Conservation (phyloP, 192 early-diverging fungal genomes). For the Umbelopsis sp. region DNA sequence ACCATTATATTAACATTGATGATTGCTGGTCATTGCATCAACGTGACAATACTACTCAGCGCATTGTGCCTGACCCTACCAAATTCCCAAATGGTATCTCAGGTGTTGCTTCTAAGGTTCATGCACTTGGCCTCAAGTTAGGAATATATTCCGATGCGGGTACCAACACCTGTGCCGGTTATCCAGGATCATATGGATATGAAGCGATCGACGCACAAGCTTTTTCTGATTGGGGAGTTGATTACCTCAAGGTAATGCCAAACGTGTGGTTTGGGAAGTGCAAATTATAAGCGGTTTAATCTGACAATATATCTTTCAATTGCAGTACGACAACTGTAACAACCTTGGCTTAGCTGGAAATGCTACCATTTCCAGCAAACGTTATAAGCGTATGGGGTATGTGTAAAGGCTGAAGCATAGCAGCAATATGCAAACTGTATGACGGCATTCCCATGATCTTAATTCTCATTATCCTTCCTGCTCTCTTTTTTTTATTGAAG, state of each 20-base stretch:
- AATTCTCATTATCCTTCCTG: not conserved
- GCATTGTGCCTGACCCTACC: constrained; percentile 34
- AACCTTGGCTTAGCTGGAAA: constrained; percentile 29
- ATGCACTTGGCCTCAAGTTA: constrained; percentile 15
- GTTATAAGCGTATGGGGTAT: constrained; percentile 35
- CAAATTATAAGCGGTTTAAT: not conserved
- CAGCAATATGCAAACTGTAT: not conserved
- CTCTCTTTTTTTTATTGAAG: too few species aligned
- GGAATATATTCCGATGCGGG: constrained; percentile 50
- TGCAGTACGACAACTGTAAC: constrained; percentile 59
- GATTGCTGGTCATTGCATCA: constrained; percentile 55
- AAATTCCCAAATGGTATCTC: constrained; percentile 59
- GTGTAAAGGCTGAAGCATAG: not conserved
- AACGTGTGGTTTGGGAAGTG: too few species aligned
- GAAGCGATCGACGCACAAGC: constrained; percentile 50
- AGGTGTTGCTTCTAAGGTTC: constrained; percentile 54
- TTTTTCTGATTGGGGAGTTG: constrained; percentile 59
- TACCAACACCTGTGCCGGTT: constrained; percentile 50
- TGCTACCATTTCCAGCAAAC: constrained; percentile 4
- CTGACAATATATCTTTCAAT: not conserved
- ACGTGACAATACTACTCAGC: constrained; percentile 35
- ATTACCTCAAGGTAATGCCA: constrained; percentile 50
- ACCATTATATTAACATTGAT: constrained; percentile 58
- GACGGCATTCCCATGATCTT: not conserved
- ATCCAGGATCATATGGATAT: constrained; percentile 49